Percentiles rank a stretch among this genome's conserved stretches.
Evolutionary conservation across 495 filamentous ascomycete genomes (phyloP).

Genomic region (Neurospora sublineolata): DNA sequence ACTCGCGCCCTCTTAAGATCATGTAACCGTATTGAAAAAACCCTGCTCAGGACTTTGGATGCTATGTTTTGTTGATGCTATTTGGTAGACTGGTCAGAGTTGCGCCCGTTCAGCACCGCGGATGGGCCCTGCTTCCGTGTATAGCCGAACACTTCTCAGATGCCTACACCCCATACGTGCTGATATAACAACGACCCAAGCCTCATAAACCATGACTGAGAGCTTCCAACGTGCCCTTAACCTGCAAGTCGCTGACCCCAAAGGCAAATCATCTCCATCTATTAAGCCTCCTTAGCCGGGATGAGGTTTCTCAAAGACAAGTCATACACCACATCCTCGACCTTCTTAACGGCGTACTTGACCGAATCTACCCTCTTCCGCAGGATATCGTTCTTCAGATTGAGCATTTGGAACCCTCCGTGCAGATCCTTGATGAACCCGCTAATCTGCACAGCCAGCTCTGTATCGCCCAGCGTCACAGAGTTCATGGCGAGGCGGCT

Average conservation of each 20-base stretch:
- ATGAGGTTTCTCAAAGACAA: constrained; percentile 76
- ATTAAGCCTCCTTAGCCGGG: constrained; percentile 30
- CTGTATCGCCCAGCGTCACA: constrained; percentile 83
- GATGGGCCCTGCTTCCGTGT: background rate
- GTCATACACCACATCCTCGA: constrained; percentile 96
- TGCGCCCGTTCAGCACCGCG: background rate
- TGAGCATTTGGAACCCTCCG: constrained; percentile 89
- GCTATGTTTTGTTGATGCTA: background rate
- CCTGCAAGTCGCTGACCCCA: background rate
- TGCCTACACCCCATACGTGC: background rate
- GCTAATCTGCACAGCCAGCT: constrained; percentile 72
- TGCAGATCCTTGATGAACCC: constrained; percentile 91
- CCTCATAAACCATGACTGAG: background rate
- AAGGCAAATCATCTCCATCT: background rate
- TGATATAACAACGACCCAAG: background rate
- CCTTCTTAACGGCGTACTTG: constrained; percentile 96
- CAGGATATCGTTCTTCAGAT: constrained; percentile 90
- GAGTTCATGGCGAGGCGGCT: constrained; percentile 88
- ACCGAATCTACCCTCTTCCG: constrained; percentile 81
- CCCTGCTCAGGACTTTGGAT: no score
- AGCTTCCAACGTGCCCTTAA: background rate
- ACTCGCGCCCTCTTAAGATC: background rate
- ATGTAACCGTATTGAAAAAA: background rate
- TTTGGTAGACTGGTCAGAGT: background rate
- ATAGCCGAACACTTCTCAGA: background rate